Conservation (phyloP, 148 eudicot genomes). For the Fagopyrum tataricum region DNA sequence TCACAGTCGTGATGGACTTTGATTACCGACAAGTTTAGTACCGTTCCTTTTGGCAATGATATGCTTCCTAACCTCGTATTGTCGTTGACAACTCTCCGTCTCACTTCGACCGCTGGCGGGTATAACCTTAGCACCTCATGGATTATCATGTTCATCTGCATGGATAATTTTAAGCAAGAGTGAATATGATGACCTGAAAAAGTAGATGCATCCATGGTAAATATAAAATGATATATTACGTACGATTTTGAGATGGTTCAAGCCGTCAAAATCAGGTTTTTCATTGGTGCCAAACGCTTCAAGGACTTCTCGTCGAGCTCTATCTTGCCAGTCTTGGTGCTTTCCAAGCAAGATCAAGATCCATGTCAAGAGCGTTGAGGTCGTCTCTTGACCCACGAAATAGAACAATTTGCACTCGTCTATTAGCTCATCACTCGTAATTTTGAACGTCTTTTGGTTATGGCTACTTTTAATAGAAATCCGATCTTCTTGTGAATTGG, state of each 20-base stretch:
- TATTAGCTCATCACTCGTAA: constrained; percentile 16
- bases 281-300: constrained; percentile 24
- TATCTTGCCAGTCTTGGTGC: constrained; percentile 23
- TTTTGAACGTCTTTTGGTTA: constrained; percentile 5
- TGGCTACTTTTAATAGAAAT: not conserved
- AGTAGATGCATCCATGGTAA: not conserved
- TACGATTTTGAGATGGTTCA: constrained; percentile 28
- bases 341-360: constrained; percentile 19
- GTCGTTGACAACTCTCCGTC: constrained; percentile 9
- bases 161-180: not conserved
- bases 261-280: constrained; percentile 25
- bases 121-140: constrained; percentile 51
- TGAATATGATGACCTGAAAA: not conserved
- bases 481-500: not conserved
- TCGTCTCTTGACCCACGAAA: constrained; percentile 24
- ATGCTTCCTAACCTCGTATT: constrained; percentile 33
- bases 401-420: constrained; percentile 23
- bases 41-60: constrained; percentile 27
- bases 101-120: constrained; percentile 22
- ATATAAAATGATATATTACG: constrained; percentile 10
- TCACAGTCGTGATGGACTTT: constrained; percentile 29
- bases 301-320: constrained; percentile 27
- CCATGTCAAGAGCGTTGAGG: constrained; percentile 19
- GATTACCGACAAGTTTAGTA: constrained; percentile 24
- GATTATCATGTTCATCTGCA: constrained; percentile 50